Conservation (phyloP, 2,329 filamentous ascomycete genomes). For the Ustilaginoidea virens region DNA sequence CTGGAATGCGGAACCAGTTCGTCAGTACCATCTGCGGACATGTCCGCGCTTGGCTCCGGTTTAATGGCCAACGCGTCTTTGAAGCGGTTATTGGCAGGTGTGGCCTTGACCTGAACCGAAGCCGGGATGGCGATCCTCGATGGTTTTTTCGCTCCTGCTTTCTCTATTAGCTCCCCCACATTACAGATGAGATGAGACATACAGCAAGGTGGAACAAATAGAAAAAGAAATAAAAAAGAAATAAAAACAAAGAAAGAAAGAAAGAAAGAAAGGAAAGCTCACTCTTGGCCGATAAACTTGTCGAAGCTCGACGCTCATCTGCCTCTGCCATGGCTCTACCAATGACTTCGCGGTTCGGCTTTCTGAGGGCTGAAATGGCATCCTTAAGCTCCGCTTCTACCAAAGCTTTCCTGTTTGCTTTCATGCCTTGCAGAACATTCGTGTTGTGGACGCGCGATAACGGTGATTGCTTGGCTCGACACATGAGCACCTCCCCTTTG, state of each 20-base stretch:
- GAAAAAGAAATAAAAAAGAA: no score
- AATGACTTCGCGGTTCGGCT: slow-evolving; percentile 58
- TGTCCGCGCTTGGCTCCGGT: slow-evolving; percentile 9
- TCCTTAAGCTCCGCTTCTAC: slow-evolving; percentile 57
- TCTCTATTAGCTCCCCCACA: slow-evolving; percentile 17
- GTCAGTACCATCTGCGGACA: slow-evolving; percentile 10
- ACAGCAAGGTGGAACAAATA: no score
- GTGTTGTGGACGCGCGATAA: slow-evolving; percentile 29
- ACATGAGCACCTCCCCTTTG: slow-evolving; percentile 21
- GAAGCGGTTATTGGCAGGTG: slow-evolving; percentile 39
- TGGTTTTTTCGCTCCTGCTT: slow-evolving; percentile 36
- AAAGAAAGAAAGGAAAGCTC: slow-evolving; percentile 13
- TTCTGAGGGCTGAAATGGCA: slow-evolving; percentile 59
- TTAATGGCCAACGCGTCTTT: slow-evolving; percentile 28
- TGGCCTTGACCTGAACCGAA: slow-evolving; percentile 38
- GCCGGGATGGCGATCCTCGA: slow-evolving; percentile 20
- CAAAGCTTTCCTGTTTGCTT: slow-evolving; percentile 47
- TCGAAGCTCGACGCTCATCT: slow-evolving; percentile 42
- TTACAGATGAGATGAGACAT: no score
- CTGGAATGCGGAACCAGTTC: slow-evolving; percentile 22
- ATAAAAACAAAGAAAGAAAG: neutral
- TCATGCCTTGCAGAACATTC: slow-evolving; percentile 36
- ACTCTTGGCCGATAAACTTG: slow-evolving; percentile 32
- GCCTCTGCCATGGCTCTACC: slow-evolving; percentile 52
- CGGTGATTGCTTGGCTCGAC: slow-evolving; percentile 24